Evolutionary conservation across 2,329 filamentous ascomycete genomes (phyloP).

Genomic region (Monosporascus sp.): DNA sequence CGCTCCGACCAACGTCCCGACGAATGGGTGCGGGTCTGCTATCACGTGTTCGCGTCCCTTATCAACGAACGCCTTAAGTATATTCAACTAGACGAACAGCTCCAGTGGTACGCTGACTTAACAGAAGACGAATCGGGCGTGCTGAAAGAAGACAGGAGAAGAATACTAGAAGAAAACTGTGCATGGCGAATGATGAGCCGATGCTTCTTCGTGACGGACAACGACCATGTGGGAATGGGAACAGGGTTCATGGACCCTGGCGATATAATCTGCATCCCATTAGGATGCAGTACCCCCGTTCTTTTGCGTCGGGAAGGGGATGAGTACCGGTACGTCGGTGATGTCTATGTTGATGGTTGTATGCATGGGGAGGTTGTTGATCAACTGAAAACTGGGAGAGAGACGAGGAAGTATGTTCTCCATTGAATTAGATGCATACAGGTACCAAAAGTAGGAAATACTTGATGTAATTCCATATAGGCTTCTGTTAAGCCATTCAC

Average conservation of each 20-base stretch:
- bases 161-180: slow-evolving; percentile 14
- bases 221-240: slow-evolving; percentile 26
- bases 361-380: slow-evolving; percentile 29
- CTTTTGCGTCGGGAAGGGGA: slow-evolving; percentile 23
- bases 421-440: not conserved
- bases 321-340: slow-evolving; percentile 28
- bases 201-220: slow-evolving; percentile 18
- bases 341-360: slow-evolving; percentile 30
- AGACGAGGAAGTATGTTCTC: not conserved
- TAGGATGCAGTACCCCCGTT: slow-evolving; percentile 31
- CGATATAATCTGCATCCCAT: slow-evolving; percentile 29
- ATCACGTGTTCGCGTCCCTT: slow-evolving; percentile 15
- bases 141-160: not conserved
- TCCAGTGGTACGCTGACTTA: slow-evolving; percentile 4
- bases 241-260: slow-evolving; percentile 24
- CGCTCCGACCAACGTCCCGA: slow-evolving; percentile 1
- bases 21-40: slow-evolving; percentile 17
- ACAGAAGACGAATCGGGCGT: not conserved
- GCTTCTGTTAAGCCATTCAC: too few species aligned
- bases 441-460: too few species aligned
- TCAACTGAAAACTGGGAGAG: not conserved
- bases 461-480: too few species aligned
- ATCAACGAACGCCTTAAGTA: slow-evolving; percentile 14
- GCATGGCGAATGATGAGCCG: slow-evolving; percentile 18
- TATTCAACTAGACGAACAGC: slow-evolving; percentile 9